phyloP scores from a whole-genome alignment of 2,329 filamentous ascomycete genomes.

The Cercospora zeae-maydis region DNA sequence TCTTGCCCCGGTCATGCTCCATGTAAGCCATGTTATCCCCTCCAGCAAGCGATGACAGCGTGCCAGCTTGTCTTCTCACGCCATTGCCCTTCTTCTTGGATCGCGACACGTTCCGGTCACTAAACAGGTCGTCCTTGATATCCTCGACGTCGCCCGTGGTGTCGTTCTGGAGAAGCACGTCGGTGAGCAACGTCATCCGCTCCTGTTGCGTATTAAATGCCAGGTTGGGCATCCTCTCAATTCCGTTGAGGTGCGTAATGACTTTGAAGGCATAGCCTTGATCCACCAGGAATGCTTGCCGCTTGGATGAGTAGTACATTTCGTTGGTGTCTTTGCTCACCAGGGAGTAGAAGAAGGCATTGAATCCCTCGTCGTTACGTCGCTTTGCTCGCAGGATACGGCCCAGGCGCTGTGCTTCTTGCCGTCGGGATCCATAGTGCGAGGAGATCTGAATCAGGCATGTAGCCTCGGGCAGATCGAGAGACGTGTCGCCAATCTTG shows the following conservation, averaged over 20 bases:
- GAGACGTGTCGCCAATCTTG: constrained; percentile 97
- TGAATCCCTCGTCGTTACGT: constrained; percentile 96
- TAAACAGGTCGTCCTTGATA: constrained; percentile 65
- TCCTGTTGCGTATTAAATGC: constrained; percentile 76
- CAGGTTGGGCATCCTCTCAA: constrained; percentile 76
- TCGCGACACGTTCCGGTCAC: constrained; percentile 48
- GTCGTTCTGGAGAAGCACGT: constrained; percentile 85
- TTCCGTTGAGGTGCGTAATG: constrained; percentile 89
- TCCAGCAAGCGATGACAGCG: constrained; percentile 78
- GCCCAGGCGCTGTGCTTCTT: constrained; percentile 90
- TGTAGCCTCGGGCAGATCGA: constrained; percentile 93
- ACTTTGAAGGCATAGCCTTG: constrained; percentile 99
- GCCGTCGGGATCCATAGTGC: constrained; percentile 92
- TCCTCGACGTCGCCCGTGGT: constrained; percentile 67
- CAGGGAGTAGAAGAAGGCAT: constrained; percentile 97
- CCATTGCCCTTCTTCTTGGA: constrained; percentile 48
- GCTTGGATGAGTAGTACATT: constrained; percentile 96
- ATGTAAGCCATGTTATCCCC: constrained; percentile 92
- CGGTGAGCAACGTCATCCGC: constrained; percentile 78
- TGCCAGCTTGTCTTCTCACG: constrained; percentile 76
- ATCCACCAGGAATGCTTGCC: constrained; percentile 94
- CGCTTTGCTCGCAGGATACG: constrained; percentile 93
- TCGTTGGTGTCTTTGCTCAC: constrained; percentile 97
- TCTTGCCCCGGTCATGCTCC: constrained; percentile 43
- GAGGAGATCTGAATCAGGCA: constrained; percentile 97